phyloP scores from a whole-genome alignment of 2,329 filamentous ascomycete genomes.

The Massarina eburnea region DNA sequence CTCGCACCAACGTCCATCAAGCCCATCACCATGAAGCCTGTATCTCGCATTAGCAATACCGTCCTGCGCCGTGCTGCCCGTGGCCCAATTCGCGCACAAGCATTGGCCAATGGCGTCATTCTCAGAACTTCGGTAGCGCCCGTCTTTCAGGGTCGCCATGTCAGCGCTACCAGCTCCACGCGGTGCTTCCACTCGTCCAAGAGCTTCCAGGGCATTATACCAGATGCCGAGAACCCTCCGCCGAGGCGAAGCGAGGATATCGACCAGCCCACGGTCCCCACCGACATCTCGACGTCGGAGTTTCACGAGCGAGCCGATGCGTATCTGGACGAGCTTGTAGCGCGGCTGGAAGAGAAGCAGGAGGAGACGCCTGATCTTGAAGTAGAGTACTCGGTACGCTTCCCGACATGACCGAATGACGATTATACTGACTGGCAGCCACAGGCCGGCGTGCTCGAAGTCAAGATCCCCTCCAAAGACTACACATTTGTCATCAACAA shows the following conservation, averaged over 20 bases:
- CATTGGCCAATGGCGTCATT: slow-evolving; percentile 29
- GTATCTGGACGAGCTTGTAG: slow-evolving; percentile 66
- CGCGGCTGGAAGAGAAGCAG: slow-evolving; percentile 69
- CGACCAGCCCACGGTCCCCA: slow-evolving; percentile 53
- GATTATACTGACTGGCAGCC: slow-evolving; percentile 14
- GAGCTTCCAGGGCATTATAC: slow-evolving; percentile 44
- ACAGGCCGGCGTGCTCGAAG: slow-evolving; percentile 84
- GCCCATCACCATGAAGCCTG: slow-evolving; percentile 22
- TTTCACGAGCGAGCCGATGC: slow-evolving; percentile 78
- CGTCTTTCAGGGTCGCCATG: slow-evolving; percentile 6
- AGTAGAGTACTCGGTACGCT: slow-evolving; percentile 79
- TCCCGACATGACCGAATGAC: background rate
- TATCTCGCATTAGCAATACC: slow-evolving; percentile 21
- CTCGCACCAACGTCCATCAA: slow-evolving; percentile 2
- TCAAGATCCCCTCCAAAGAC: slow-evolving; percentile 69
- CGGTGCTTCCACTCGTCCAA: slow-evolving; percentile 32
- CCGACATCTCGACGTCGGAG: slow-evolving; percentile 66
- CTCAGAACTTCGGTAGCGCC: slow-evolving; percentile 16
- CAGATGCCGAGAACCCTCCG: slow-evolving; percentile 46
- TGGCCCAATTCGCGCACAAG: slow-evolving; percentile 21
- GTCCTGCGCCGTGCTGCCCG: slow-evolving; percentile 26
- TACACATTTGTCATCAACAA: slow-evolving; percentile 92
- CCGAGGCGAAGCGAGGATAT: slow-evolving; percentile 38
- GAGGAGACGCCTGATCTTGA: slow-evolving; percentile 77
- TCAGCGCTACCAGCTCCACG: slow-evolving; percentile 5